Evolutionary conservation across 495 filamentous ascomycete species (phyloP), one percentile per base, ranked within the genome.

Genomic region (Penicillium samsonianum): DNA sequence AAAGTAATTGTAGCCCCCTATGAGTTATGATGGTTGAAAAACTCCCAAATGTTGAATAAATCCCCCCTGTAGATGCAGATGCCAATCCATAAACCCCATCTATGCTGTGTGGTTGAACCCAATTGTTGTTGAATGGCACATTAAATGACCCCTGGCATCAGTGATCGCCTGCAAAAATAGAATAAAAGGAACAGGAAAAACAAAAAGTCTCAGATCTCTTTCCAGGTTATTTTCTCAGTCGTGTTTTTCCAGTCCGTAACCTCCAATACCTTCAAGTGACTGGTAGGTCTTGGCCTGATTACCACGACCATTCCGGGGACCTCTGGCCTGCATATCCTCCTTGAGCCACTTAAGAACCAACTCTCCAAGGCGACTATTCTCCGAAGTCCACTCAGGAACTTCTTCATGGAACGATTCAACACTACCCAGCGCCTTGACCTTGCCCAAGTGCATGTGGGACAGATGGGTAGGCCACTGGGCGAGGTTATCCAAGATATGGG

Each of bases 401-500:
- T 80, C 71, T 4, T 67, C 63, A 41, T 76, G 64, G 64, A 83
- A 84, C 19, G 75, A 72, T 55, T 87, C 84, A 28, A 90, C 81
- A 23, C 74, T 71, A 0, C 94, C 95, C 86, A 86, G 91, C 65
- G 89, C 87, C 78, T 89, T 91, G 40, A 98, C 89, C 50, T 76
- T 83, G 4, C 94, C 94, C 38, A 93, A 65, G 66, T 90, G 85
- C 92, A 98, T 96, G 63, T 97, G 92, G 49, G 96, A 92, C 48
- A 99, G 72, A 75, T 99, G 92, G 0, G 88, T 96, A 48, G 94
- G 94, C 94, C 94, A 99, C 33, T 83, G 83, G 1, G 90, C 90
- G 25, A 97, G 70, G 60, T 96, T 95, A 67, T 99, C 94, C 63
- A 99, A 70, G 51, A 99, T 96, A 70, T 99, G 94, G 19, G 94